Base-by-base conservation (phyloP, 495 filamentous ascomycete species). In the Lasiosphaeria hispida region DNA sequence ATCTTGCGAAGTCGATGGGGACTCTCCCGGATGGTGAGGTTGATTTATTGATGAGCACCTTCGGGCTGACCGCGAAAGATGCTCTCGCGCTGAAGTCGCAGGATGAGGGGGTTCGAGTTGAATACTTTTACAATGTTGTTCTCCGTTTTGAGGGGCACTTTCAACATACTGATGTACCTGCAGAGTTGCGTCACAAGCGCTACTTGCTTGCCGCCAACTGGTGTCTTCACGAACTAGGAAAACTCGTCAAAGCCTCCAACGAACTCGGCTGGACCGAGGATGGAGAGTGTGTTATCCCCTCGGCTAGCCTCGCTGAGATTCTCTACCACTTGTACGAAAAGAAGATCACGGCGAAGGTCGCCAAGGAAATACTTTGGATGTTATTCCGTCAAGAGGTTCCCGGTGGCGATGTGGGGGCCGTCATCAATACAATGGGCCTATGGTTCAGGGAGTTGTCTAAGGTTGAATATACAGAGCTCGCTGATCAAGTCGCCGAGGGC, bases 191-290 rank as follows among this genome's bases (percentile, higher is more conserved):
- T 43, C 50, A 58, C 10, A 52, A 34, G 1, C 59, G 72, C n/a
- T 63, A 72, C 8, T 57, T 65, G 58, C 63, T 85, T n/a, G 81
- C 77, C 11, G 84, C 73, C 5, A 78, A 85, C 63, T 88, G 89
- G 90, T 86, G 92, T 39, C 77, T 97, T 1, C 92, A 97, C 70
- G 91, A 96, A 61, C 80, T 98, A 17, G 92, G 92, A 9, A 90
- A 90, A 5, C 77, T 96, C 2, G 71, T 73, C 7, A 71, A 79
- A 11, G 53, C 62, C 0, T 57, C 71, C 1, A 65, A 64, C 10
- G 70, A 70, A 10, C 63, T 78, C 1, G 69, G 68, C 10, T 77
- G 79, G 55, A 72, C 71, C 0, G 47, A 64, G 7, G 67, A 72
- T 0, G 77, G 75, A 7, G 66, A 75, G 34, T 75, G 69, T 49